A percentile compares a stretch with the other conserved stretches of the same genome.
phyloP scores from a whole-genome alignment of 2,329 filamentous ascomycete genomes.

The Colletotrichum sp. region DNA sequence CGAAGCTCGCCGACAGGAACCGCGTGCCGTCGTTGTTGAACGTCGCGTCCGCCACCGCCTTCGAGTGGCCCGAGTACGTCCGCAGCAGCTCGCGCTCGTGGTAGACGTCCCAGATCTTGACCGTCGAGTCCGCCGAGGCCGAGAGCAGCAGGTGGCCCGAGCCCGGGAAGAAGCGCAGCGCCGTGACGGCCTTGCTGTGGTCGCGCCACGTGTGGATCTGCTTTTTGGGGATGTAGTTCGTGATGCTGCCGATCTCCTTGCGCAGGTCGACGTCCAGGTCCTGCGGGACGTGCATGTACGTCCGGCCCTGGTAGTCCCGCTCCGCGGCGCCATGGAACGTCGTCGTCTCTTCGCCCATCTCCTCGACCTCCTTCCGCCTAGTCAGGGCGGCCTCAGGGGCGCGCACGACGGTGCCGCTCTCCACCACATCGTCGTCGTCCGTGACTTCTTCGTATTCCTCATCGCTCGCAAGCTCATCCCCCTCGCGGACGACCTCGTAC shows the following conservation, averaged over 20 bases:
- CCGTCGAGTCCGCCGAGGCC: slow-evolving; percentile 85
- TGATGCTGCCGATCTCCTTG: slow-evolving; percentile 79
- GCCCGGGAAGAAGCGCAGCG: slow-evolving; percentile 85
- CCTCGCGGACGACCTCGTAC: slow-evolving; percentile 76
- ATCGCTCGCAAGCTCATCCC: slow-evolving; percentile 77
- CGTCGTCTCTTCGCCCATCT: slow-evolving; percentile 76
- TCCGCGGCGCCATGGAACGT: slow-evolving; percentile 84
- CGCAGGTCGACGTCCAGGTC: slow-evolving; percentile 85
- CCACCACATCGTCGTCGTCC: slow-evolving; percentile 72
- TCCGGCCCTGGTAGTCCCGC: slow-evolving; percentile 92
- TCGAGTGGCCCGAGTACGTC: slow-evolving; percentile 89
- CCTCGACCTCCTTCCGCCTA: slow-evolving; percentile 63
- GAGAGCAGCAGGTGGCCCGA: slow-evolving; percentile 90
- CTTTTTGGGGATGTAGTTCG: slow-evolving; percentile 96
- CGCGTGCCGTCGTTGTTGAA: slow-evolving; percentile 84
- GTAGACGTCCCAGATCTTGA: slow-evolving; percentile 95
- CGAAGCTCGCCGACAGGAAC: slow-evolving; percentile 91
- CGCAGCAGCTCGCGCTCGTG: slow-evolving; percentile 87
- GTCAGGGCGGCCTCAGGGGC: slow-evolving; percentile 60
- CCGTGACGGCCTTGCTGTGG: slow-evolving; percentile 84
- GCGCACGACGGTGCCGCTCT: slow-evolving; percentile 65
- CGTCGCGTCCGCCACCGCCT: slow-evolving; percentile 86
- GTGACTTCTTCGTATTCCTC: slow-evolving; percentile 81
- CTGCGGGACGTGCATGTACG: slow-evolving; percentile 97
- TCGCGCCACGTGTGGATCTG: slow-evolving; percentile 88